A percentile compares a stretch with the other conserved stretches of the same genome.
These are phyloP conservation scores for Podaxis mareebaensis DNA, from an alignment of 768 basidiomycete species.

Conservation along the genomic window DNA sequence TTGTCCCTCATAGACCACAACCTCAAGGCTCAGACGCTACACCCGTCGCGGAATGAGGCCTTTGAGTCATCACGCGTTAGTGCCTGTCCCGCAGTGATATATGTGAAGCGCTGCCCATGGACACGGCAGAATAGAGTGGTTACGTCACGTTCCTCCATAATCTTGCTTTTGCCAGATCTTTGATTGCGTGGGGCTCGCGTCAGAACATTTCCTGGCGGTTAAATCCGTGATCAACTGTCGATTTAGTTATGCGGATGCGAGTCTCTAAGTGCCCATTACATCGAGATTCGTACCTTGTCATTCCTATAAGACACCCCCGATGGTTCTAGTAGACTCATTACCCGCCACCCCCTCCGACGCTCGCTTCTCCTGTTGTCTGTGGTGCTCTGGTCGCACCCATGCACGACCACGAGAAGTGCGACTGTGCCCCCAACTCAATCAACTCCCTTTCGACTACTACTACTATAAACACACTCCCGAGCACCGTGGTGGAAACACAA, in stretches of 20 bases:
- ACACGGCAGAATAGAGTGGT: conserved; percentile 1
- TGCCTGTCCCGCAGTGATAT: neutral
- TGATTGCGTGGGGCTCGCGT: conserved; percentile 10
- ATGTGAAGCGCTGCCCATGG: neutral
- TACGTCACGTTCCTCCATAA: conserved; percentile 1
- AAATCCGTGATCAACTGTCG: conserved; percentile 14
- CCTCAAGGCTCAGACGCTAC: neutral
- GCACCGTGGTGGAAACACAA: neutral
- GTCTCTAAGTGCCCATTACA: neutral
- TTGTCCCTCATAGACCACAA: neutral
- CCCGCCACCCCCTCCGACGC: neutral
- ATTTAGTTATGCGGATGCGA: neutral
- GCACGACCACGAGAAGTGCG: conserved; percentile 12
- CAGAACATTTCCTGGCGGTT: neutral
- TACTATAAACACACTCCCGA: neutral
- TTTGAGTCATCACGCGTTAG: neutral
- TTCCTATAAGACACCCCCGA: conserved; percentile 9
- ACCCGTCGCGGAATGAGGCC: neutral
- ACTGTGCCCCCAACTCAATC: neutral
- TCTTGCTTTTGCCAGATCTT: conserved; percentile 4
- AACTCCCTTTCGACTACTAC: conserved; percentile 1
- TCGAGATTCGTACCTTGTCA: conserved; percentile 15
- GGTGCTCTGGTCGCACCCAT: conserved; percentile 7
- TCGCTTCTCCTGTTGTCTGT: neutral
- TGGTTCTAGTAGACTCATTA: neutral